Base-by-base conservation (phyloP, 768 basidiomycete genomes). In the Termitomyces sp. region DNA sequence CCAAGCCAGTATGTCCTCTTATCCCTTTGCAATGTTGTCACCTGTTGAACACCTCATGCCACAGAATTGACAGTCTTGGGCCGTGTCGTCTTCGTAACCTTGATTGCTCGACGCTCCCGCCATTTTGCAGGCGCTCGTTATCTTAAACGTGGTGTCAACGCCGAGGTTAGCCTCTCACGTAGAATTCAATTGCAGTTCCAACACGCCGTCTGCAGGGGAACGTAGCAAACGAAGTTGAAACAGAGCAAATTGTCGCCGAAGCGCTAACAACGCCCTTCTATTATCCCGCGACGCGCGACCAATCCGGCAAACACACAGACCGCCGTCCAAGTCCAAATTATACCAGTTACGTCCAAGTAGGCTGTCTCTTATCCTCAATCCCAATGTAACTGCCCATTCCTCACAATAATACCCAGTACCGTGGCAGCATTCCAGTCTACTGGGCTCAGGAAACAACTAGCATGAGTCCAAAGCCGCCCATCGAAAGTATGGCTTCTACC, bases 211-310 rank as follows among this genome's bases (percentile, higher is more conserved):
- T 20, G n/a, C 60, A 97, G 94, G 97, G 97, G 3, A 93, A 95
- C 68, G 96, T 98, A 10, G 96, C 96, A 3, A 99, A 99, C 67
- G 97, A 98, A 70, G 97, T 99, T 2, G 97, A 99, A 73, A 97
- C 94, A 0, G 97, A 99, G 69, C 97, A 99, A 66, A 96, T 99
- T 51, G 92, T 96, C 0, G 90, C 88, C 8, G 94, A 96, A 67
- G 89, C 91, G 0, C 68, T 92, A 5, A 95, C 91, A 0, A 95
- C 94, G 0, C 85, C 94, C 0, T 95, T 97, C 68, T 92, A 94
- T 68, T 88, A 80, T 62, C 91, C 90, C 9, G 73, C 77, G 12
- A 70, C 75, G 33, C 64, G 69, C 41, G 73, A 74, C 15, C 62
- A 67, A 8, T 54, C 63, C 2, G 66, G 67, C 20, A 70, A 64